Base-by-base conservation (phyloP, 441 rosid genomes). In the Erysimum pusillum region DNA sequence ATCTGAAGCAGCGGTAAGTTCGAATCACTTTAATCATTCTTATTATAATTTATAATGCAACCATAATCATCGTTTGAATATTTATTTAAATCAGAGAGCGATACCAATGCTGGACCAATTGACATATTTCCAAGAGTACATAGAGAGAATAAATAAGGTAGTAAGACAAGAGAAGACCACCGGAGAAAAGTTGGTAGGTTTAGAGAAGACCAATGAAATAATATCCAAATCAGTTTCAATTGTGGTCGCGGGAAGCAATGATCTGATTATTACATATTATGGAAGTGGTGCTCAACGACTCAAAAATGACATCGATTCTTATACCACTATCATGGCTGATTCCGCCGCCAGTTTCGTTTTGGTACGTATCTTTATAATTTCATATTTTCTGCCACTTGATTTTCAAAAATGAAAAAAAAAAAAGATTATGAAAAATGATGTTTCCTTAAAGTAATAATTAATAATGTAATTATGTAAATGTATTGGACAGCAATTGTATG, bases 231-330 rank as follows among this genome's bases (percentile, higher is more conserved):
- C 87, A 63, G 1, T 87, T 20, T 85, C 61, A 32, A 8, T 80
- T 3, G 87, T 86, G 58, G 91, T 85, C 3, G 85, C 85, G 4
- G 87, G 98, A 18, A 85, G 89, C 60, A 85, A 90, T 41, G 98
- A 94, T 76, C 81, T 94, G 2, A 83, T 86, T 28, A 80, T 73
- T 56, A 89, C 84, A 7, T 93, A 88, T 70, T 88, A 79, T 61
- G 58, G 67, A 11, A 38, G 78, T 6, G 85, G 79, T 5, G 71
- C 72, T 49, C 79, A 89, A 58, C 56, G 74, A 53, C 57, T 73
- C 7, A 84, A 84, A 14, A 84, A 86, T n/a, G 83, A 87, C 63
- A 5, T 89, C 22, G 75, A 86, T 39, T 20, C 80, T 35, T 94
- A 82, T 62, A 79, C 96, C 20, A 75, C 73, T 34, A 49, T 87